Percentiles rank a stretch among this genome's conserved stretches.
phyloP scores from a whole-genome alignment of 2,329 filamentous ascomycete genomes.

The Sporothrix protearum region DNA sequence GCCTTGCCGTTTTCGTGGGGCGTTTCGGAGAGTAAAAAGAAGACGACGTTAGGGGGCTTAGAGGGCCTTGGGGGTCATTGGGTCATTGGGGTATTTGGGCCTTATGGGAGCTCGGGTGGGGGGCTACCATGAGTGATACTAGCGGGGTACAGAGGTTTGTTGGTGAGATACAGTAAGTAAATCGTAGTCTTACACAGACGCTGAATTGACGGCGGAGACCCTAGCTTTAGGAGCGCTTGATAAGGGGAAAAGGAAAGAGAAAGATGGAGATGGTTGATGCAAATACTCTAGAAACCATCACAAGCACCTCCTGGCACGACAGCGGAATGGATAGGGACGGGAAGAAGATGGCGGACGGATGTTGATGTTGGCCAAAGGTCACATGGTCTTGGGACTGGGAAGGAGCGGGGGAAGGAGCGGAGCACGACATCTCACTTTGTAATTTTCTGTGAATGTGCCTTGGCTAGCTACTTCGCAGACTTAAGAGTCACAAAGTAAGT shows the following conservation, averaged over 20 bases:
- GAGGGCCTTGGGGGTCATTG: neutral
- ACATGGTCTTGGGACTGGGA: neutral
- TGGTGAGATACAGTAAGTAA: neutral
- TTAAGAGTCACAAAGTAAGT: too few species aligned
- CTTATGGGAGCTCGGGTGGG: too few species aligned
- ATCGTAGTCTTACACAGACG: too few species aligned
- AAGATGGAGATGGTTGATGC: neutral
- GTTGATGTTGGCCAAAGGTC: neutral
- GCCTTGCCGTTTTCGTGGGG: neutral
- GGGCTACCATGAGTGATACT: neutral
- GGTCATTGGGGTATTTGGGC: too few species aligned
- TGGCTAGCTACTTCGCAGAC: too few species aligned
- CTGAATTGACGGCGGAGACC: neutral
- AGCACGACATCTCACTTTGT: neutral
- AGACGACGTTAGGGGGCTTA: neutral
- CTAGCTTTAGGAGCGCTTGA: neutral
- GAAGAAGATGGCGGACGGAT: neutral
- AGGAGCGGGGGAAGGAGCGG: slow-evolving; percentile 4
- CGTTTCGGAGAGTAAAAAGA: neutral
- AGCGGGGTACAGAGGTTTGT: neutral
- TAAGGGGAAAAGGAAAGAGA: neutral
- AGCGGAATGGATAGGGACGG: neutral
- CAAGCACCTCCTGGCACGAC: neutral
- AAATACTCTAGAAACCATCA: neutral
- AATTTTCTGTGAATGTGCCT: too few species aligned